Evolutionary conservation across 805 yeast species (phyloP).

Genomic region (Candida cerambycidarum): DNA sequence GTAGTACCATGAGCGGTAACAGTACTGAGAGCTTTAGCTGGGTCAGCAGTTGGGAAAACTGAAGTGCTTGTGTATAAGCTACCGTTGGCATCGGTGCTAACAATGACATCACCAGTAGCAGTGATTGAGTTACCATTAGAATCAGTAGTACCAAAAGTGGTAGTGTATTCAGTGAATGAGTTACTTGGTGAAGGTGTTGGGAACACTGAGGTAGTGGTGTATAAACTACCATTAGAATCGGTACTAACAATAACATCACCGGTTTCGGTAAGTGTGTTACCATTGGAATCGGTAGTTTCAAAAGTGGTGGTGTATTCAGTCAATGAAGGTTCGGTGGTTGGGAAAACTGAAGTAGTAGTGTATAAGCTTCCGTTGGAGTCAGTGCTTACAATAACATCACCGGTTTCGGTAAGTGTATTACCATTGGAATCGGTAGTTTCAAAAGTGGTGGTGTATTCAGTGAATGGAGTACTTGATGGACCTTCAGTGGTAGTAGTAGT

Average conservation of each 20-base stretch:
- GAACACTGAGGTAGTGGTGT: slow-evolving; percentile 21
- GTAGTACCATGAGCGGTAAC: slow-evolving; percentile 19
- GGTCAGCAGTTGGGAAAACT: slow-evolving; percentile 9
- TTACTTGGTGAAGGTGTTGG: background rate
- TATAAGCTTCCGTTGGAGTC: slow-evolving; percentile 17
- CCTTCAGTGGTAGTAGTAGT: background rate
- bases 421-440: slow-evolving; percentile 18
- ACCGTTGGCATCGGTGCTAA: slow-evolving; percentile 19
- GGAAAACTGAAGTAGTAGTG: slow-evolving; percentile 11
- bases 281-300: slow-evolving; percentile 17
- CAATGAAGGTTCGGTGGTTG: slow-evolving; percentile 11
- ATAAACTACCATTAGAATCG: slow-evolving; percentile 10
- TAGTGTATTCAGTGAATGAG: slow-evolving; percentile 16
- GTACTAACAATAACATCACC: slow-evolving; percentile 16
- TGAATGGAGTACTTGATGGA: slow-evolving; percentile 1
- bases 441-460: slow-evolving; percentile 20
- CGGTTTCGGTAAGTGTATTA: slow-evolving; percentile 12
- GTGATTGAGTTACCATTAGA: slow-evolving; percentile 15
- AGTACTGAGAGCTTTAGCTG: background rate
- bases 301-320: slow-evolving; percentile 18
- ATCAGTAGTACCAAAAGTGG: slow-evolving; percentile 17
- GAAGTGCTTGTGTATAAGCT: slow-evolving; percentile 12
- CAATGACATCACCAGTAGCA: slow-evolving; percentile 18
- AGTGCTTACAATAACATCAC: slow-evolving; percentile 19
- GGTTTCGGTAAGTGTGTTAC: slow-evolving; percentile 8